Base-by-base conservation (phyloP, 2,329 filamentous ascomycete genomes). In the Stemphylium beticola region DNA sequence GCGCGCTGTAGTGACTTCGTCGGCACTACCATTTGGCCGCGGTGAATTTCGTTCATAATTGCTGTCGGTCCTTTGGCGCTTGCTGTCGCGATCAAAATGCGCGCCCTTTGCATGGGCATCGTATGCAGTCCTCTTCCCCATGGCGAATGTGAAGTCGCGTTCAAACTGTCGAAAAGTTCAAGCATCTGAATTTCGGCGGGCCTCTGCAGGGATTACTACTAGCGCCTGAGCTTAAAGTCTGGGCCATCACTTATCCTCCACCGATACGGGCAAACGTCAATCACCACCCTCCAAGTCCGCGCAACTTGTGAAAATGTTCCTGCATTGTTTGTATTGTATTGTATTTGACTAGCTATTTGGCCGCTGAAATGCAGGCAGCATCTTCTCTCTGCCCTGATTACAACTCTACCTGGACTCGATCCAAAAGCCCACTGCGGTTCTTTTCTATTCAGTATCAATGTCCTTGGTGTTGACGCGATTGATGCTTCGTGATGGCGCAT, bases 51-150 rank as follows among this genome's bases (percentile, higher is more conserved):
- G 65, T 38, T 73, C 71, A 33, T 63, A 43, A 38, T 61, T 58
- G 39, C 57, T 58, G 15, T 72, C 63, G n/a, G 67, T 54, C 39
- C 64, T 64, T 40, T 71, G 74, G 47, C 73, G 69, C 60, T 76
- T 76, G 10, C 49, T 46, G 20, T 71, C 65, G 43, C 71, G 67
- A 9, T 57, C 57, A 18, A 53, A 49, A 17, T 64, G 57, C 24
- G 61, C 60, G 11, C 61, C 44, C 33, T 61, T 67, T 12, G 59
- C 47, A 29, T 69, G 65, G 49, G 65, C 66, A 53, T 75, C 73
- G 32, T 65, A 67, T 48, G 69, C 68, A 17, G 69, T 66, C 39
- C 74, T 64, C 55, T 76, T 76, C 17, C 65, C 67, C 68, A 72
- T 72, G 24, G 44, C 53, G 51, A 42, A 55, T 47, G 29, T 26